A percentile compares a stretch with the other conserved stretches of the same genome.
phyloP scores from a whole-genome alignment of 768 basidiomycete species.

The Auricularia auricula-judae region DNA sequence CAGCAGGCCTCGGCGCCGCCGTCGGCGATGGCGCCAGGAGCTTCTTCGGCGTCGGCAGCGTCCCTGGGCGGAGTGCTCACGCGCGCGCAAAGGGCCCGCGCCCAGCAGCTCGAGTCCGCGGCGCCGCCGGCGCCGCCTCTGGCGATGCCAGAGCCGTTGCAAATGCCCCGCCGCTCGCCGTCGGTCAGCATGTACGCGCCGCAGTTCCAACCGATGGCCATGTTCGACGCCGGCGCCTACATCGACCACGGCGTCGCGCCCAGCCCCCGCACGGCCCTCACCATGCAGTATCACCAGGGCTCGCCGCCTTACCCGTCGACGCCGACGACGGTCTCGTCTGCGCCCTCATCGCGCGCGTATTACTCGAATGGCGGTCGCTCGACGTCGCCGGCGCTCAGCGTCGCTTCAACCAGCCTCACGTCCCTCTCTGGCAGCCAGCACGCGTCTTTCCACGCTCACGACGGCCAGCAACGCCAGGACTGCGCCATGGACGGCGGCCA shows the following conservation, averaged over 20 bases:
- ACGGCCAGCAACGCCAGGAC: not conserved
- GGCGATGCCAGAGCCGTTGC: not conserved
- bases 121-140: not conserved
- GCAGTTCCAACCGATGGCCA: not conserved
- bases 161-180: not conserved
- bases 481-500: not conserved
- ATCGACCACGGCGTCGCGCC: not conserved
- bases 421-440: slow-evolving; percentile 28
- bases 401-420: slow-evolving; percentile 35
- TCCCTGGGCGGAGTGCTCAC: not conserved
- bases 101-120: not conserved
- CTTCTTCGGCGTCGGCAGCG: not conserved
- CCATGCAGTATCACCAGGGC: not conserved
- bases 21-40: not conserved
- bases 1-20: not conserved
- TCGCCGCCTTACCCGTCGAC: not conserved
- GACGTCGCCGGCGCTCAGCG: slow-evolving; percentile 53
- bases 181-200: not conserved
- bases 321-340: not conserved
- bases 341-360: not conserved
- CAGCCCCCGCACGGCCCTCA: not conserved
- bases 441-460: not conserved
- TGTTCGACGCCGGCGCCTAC: not conserved
- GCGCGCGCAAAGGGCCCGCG: not conserved
- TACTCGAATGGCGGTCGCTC: slow-evolving; percentile 19